Base-by-base conservation (phyloP, 1,139 yeast genomes). In the Diutina ranongensis region DNA sequence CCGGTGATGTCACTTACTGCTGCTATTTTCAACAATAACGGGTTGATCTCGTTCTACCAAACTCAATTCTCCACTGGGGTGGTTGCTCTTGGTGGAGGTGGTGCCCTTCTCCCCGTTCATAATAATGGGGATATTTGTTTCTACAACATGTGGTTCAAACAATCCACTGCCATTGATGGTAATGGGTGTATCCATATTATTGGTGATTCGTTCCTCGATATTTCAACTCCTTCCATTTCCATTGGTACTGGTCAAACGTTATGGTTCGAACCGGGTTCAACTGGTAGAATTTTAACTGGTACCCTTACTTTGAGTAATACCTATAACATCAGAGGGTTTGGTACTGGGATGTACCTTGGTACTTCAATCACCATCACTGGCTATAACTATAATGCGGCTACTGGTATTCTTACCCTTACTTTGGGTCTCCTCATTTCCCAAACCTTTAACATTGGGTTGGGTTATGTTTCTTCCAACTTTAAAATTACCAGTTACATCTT, bases 71-170 rank as follows among this genome's bases (percentile, higher is more conserved):
- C 32, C 19, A 38, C 31, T n/a, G 42, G 32, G 10, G 42, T 25
- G 10, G 42, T 38, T n/a, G 20, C 13, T 8, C 42, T 38, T 25
- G 42, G 42, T n/a, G 36, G 36, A 4, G 36, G 36, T 4, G 31
- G 31, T 2, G 12, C 40, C 15, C 32, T 38, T 7, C 19, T 16
- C 7, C 8, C 28, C 32, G n/a, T 38, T 20, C 22, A n/a, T 27
- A 38, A 38, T 18, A 38, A 38, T 15, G 42, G 42, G 25, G 42
- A 38, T 25, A 38, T 38, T 25, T 38, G 42, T 25, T 25, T 38
- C 18, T 38, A 25, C 21, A 38, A 38, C 20, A 15, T 13, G 18
- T n/a, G 22, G 8, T 38, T 25, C 31, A n/a, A 16, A 10, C 42
- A 38, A 16, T 15, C 42, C 3, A 25, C 31, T 15, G 10, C n/a